A percentile compares a stretch with the other conserved stretches of the same genome.
phyloP scores from a whole-genome alignment of 805 yeast species.

The Metschnikowia gelsemii region DNA sequence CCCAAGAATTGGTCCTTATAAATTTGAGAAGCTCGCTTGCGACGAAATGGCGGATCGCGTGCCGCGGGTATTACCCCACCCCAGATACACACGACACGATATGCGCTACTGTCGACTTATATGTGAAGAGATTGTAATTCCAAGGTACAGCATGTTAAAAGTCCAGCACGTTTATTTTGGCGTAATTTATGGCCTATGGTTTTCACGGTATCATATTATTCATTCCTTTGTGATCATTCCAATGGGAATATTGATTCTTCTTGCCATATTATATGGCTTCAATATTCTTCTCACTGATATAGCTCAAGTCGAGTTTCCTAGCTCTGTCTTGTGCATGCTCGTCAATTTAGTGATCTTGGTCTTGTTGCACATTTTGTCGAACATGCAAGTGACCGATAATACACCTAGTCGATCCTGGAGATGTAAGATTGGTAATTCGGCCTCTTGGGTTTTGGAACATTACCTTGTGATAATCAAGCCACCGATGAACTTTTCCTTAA shows the following conservation, averaged over 20 bases:
- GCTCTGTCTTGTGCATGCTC: constrained; percentile 71
- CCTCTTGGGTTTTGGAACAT: constrained; percentile 27
- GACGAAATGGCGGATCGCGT: too few relatives aligned
- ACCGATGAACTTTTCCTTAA: constrained; percentile 65
- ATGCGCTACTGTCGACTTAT: too few relatives aligned
- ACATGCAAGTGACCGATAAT: background rate
- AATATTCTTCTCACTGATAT: constrained; percentile 46
- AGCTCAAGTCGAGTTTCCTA: constrained; percentile 56
- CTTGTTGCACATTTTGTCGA: constrained; percentile 26
- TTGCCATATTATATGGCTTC: constrained; percentile 52
- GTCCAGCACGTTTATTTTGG: constrained; percentile 21
- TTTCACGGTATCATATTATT: constrained; percentile 26
- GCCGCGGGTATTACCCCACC: background rate
- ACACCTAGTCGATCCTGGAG: constrained; percentile 15
- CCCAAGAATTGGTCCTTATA: too few relatives aligned
- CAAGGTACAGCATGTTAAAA: background rate
- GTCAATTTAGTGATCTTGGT: constrained; percentile 50
- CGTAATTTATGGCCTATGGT: constrained; percentile 31
- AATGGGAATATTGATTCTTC: constrained; percentile 45
- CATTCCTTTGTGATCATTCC: constrained; percentile 49
- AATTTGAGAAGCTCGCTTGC: too few relatives aligned
- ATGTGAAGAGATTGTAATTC: background rate
- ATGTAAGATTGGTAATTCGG: constrained; percentile 11
- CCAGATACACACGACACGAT: background rate
- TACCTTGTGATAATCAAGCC: constrained; percentile 48